Base-by-base conservation (phyloP, 306 rosid species). In the Fagus crenata region DNA sequence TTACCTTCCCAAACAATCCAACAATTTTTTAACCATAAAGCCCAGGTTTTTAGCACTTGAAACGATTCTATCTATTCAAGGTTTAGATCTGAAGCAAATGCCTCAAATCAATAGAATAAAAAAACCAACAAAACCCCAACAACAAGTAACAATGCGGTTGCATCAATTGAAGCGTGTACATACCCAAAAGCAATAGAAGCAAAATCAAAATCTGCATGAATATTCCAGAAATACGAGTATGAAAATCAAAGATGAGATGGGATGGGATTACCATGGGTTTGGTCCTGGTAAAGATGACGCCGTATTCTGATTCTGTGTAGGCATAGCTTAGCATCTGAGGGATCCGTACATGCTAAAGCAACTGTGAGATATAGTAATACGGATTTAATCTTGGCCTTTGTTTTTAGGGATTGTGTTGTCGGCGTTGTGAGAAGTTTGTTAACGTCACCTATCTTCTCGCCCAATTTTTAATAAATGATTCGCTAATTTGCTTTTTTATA, bases 1-100 rank as follows among this genome's bases (percentile, higher is more conserved):
- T 32, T 11, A 31, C 37, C 67, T 12, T 5, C 28, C 4, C 28
- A 32, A 31, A 65, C 14, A 65, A 37, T 39, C 37, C 49, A 37
- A 37, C 2, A 28, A 65, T 7, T 39, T 39, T 40, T 22, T 22
- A 22, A 22, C 28, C 28, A 22, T 22, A 22, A 22, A 22, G 28
- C 28, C 28, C 28, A 22, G 28, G 28, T 22, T 22, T 22, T 15
- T 37, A 39, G 33, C 49, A 65, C 49, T 37, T 0, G 22, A 65
- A 65, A 65, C 9, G 9, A 63, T 3, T 17, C 32, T 1, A 6
- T n/a, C 49, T 15, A 5, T 15, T 65, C 4, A 12, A 15, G 39
- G 68, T 65, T 65, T 65, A 49, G 71, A 65, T 65, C 71, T 65
- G 49, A 39, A 65, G 13, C 49, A 17, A 65, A 65, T 37, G 11